Conservation (phyloP, 2,329 filamentous ascomycete species). For the Sporothrix euskadiensis region DNA sequence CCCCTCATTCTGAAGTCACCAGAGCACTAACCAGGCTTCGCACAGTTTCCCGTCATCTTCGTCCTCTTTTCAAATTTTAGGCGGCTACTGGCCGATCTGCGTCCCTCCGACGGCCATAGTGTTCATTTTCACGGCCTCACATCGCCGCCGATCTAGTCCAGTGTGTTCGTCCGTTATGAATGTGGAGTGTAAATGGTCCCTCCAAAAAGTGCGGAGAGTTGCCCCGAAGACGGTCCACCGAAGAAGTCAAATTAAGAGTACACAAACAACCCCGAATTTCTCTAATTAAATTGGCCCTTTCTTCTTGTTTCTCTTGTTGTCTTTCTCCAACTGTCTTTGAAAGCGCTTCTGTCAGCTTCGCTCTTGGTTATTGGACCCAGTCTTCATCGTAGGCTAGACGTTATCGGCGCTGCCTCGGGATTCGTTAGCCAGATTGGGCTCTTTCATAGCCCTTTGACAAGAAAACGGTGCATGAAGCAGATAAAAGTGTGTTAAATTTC, state of each 20-base stretch:
- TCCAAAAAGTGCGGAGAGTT: neutral
- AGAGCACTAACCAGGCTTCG: neutral
- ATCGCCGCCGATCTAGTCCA: neutral
- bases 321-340: neutral
- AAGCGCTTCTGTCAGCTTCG: too few species aligned
- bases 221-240: conserved; percentile 2
- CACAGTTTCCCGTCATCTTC: neutral
- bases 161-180: neutral
- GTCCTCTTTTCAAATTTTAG: neutral
- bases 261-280: neutral
- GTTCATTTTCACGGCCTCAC: neutral
- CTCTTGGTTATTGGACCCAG: neutral
- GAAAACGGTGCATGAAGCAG: neutral
- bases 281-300: neutral
- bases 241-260: neutral
- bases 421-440: conserved; percentile 16
- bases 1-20: neutral
- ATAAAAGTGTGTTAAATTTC: neutral
- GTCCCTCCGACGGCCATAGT: neutral
- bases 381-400: conserved; percentile 15
- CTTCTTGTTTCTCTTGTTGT: neutral
- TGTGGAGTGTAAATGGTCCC: neutral
- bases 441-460: neutral
- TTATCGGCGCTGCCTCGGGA: conserved; percentile 12
- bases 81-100: neutral